Percentiles rank a stretch among this genome's conserved stretches.
Evolutionary conservation across 495 filamentous ascomycete species (phyloP).

Genomic region (Immersiella caudata): DNA sequence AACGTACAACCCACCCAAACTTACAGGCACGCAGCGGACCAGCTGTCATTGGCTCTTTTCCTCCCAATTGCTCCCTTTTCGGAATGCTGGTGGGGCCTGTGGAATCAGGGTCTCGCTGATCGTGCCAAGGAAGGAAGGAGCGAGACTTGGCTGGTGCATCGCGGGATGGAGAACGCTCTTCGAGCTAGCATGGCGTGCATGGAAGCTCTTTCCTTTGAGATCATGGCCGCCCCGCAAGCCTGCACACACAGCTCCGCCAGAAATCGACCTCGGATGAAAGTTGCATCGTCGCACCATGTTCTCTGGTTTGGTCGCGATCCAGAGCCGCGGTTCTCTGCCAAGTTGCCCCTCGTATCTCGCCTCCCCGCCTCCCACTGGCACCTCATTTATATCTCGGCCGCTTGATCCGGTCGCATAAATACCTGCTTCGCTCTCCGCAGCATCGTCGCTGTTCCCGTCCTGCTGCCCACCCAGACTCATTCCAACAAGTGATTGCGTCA

Average conservation of each 20-base stretch:
- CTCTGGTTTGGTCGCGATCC: neutral
- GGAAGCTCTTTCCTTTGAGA: neutral
- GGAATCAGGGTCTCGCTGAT: neutral
- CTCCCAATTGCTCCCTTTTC: neutral
- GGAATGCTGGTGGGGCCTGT: neutral
- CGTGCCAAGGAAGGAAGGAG: slow-evolving; percentile 19
- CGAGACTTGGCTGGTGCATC: neutral
- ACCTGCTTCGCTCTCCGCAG: neutral
- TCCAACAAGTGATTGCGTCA: neutral
- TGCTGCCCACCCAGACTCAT: neutral
- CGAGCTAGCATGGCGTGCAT: neutral
- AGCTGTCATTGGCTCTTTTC: neutral
- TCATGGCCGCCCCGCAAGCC: too few relatives aligned
- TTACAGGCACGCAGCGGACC: neutral
- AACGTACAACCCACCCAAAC: neutral
- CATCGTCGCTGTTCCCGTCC: neutral
- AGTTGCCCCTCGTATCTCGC: neutral
- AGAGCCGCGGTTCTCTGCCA: neutral
- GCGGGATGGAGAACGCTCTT: neutral
- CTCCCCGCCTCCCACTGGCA: slow-evolving; percentile 1
- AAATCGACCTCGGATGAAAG: neutral
- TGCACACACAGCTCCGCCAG: too few relatives aligned
- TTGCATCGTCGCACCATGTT: neutral
- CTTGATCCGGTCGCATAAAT: neutral
- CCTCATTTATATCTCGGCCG: neutral